Evolutionary conservation across 768 basidiomycete genomes (phyloP).

Genomic region (Leccinum rimulosum): DNA sequence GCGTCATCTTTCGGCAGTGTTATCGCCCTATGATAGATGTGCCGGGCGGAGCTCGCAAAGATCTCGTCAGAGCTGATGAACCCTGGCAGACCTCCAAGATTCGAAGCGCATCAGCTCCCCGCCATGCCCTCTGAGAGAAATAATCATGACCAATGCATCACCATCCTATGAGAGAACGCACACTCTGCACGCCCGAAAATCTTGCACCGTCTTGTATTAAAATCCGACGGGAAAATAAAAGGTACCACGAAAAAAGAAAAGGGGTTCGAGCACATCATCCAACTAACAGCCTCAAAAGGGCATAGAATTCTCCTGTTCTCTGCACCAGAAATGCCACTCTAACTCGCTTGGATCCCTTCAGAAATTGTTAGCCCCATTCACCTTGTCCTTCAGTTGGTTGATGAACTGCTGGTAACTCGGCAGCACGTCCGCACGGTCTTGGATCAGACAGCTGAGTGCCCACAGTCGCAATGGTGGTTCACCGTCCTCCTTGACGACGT

Average conservation of each 20-base stretch:
- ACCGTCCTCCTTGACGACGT: constrained; percentile 97
- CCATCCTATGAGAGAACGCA: background rate
- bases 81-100: no score
- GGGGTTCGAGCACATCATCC: background rate
- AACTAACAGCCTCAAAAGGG: background rate
- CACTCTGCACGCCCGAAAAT: background rate
- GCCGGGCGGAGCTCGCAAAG: no score
- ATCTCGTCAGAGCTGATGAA: no score
- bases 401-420: constrained; percentile 98
- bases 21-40: no score
- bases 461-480: constrained; percentile 92
- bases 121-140: no score
- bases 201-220: background rate
- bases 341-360: constrained; percentile 8
- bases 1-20: no score
- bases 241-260: background rate
- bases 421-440: constrained; percentile 91
- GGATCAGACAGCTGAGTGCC: constrained; percentile 92
- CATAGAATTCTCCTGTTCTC: background rate
- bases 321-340: background rate
- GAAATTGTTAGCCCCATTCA: constrained; percentile 35
- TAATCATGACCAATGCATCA: no score
- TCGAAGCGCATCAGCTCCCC: no score
- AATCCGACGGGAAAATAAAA: background rate
- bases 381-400: constrained; percentile 85